phyloP scores from a whole-genome alignment of 768 basidiomycete genomes.

The Auricularia cornea region DNA sequence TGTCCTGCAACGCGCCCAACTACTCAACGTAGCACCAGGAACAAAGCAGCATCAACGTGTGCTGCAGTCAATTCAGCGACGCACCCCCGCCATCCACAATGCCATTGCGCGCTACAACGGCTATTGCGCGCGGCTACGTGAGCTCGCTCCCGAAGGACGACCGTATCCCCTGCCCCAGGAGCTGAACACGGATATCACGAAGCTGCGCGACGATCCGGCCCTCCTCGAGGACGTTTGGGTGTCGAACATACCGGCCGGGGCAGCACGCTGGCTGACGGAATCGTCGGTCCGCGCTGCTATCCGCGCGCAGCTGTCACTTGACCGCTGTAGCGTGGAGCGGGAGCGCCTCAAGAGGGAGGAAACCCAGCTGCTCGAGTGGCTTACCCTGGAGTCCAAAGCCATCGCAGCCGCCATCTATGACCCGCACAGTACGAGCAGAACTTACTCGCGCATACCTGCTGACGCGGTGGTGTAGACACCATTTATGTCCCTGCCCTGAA shows the following conservation, averaged over 20 bases:
- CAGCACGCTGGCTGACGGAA: slow-evolving; percentile 26
- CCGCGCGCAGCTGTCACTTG: slow-evolving; percentile 17
- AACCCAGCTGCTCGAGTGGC: slow-evolving; percentile 30
- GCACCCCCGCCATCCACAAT: slow-evolving; percentile 20
- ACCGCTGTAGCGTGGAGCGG: slow-evolving; percentile 25
- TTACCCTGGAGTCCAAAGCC: slow-evolving; percentile 14
- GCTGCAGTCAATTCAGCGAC: slow-evolving; percentile 22
- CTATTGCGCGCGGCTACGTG: slow-evolving; percentile 18
- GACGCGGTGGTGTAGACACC: too few species aligned
- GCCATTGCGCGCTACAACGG: slow-evolving; percentile 24
- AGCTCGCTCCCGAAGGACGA: slow-evolving; percentile 15
- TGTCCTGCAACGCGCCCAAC: background rate
- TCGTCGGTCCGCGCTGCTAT: slow-evolving; percentile 24
- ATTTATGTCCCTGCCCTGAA: too few species aligned
- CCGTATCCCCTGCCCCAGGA: slow-evolving; percentile 26
- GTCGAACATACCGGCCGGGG: slow-evolving; percentile 7
- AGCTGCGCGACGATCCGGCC: slow-evolving; percentile 1
- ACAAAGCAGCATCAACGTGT: slow-evolving; percentile 29
- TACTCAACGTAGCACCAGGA: too few species aligned
- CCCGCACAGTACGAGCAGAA: background rate
- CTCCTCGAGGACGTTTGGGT: slow-evolving; percentile 35
- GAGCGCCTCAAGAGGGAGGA: slow-evolving; percentile 19
- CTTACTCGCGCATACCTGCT: too few species aligned
- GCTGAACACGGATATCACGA: slow-evolving; percentile 22
- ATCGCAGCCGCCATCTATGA: background rate